Conservation (phyloP, 1,284 basidiomycete species). For the Agroathelia rolfsii region DNA sequence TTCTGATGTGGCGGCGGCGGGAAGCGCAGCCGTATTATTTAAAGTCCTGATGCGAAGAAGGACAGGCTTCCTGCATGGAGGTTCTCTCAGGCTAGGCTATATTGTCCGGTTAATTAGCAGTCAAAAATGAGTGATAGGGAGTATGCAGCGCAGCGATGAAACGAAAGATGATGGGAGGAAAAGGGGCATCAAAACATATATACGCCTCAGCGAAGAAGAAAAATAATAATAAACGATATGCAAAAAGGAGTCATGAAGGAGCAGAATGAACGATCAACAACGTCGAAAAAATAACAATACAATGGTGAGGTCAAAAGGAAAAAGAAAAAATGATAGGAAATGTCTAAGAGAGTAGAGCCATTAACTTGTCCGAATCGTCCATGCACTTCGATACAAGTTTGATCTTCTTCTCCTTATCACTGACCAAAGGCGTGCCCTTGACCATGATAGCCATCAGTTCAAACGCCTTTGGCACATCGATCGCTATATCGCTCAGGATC, state of each 20-base stretch:
- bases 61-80: too few relatives aligned
- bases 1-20: too few relatives aligned
- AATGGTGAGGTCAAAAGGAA: slow-evolving; percentile 12
- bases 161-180: slow-evolving; percentile 9
- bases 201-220: slow-evolving; percentile 12
- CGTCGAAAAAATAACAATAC: slow-evolving; percentile 11
- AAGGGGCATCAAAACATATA: slow-evolving; percentile 6
- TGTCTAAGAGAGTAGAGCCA: slow-evolving; percentile 46
- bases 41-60: too few relatives aligned
- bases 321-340: slow-evolving; percentile 4
- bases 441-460: slow-evolving; percentile 67
- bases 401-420: slow-evolving; percentile 45
- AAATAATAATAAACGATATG: not conserved
- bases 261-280: slow-evolving; percentile 1
- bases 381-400: slow-evolving; percentile 49
- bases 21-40: too few relatives aligned
- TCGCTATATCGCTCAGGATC: slow-evolving; percentile 76
- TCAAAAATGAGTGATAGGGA: slow-evolving; percentile 7
- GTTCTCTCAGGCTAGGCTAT: too few relatives aligned
- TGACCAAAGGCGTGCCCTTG: slow-evolving; percentile 50
- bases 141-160: slow-evolving; percentile 9
- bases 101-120: too few relatives aligned
- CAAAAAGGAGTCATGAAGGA: not conserved
- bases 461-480: slow-evolving; percentile 85
- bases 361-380: slow-evolving; percentile 45